Conservation (phyloP, 331 rosid species). For the Pyracantha coccinea region DNA sequence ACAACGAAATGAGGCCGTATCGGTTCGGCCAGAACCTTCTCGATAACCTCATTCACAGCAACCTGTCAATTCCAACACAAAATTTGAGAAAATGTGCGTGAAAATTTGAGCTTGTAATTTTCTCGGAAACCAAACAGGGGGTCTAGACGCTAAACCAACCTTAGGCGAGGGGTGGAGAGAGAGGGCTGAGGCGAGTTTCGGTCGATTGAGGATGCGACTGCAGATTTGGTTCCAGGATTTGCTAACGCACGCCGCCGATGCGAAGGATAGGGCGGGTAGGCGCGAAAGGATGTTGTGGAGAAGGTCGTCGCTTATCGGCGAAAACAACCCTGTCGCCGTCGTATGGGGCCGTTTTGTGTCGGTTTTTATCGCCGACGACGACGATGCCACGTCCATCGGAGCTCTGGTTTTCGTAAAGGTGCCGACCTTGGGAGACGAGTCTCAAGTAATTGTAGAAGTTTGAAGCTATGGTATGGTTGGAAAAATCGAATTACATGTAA, state of each 20-base stretch:
- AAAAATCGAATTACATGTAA: too few species aligned
- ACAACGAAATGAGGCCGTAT: conserved; percentile 32
- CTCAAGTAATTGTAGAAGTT: background rate
- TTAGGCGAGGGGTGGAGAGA: conserved; percentile 56
- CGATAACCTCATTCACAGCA: conserved; percentile 26
- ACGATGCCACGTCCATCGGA: conserved; percentile 9
- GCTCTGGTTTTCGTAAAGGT: background rate
- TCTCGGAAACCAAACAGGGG: background rate
- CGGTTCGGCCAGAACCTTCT: conserved; percentile 26
- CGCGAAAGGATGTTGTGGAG: conserved; percentile 45
- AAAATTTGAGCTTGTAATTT: background rate
- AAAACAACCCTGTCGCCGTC: conserved; percentile 1
- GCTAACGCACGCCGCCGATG: conserved; percentile 68
- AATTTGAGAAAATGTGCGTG: background rate
- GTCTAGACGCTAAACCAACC: conserved; percentile 11
- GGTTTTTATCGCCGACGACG: conserved; percentile 13
- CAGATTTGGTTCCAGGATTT: conserved; percentile 53
- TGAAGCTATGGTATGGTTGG: background rate
- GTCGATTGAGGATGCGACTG: conserved; percentile 52
- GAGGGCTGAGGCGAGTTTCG: conserved; percentile 71
- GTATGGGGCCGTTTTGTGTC: conserved; percentile 18
- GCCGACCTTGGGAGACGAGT: background rate
- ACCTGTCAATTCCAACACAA: conserved; percentile 7
- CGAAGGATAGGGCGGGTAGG: conserved; percentile 57
- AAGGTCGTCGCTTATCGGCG: conserved; percentile 46